phyloP scores from a whole-genome alignment of 2,329 filamentous ascomycete genomes.

The Pseudogymnoascus sp. region DNA sequence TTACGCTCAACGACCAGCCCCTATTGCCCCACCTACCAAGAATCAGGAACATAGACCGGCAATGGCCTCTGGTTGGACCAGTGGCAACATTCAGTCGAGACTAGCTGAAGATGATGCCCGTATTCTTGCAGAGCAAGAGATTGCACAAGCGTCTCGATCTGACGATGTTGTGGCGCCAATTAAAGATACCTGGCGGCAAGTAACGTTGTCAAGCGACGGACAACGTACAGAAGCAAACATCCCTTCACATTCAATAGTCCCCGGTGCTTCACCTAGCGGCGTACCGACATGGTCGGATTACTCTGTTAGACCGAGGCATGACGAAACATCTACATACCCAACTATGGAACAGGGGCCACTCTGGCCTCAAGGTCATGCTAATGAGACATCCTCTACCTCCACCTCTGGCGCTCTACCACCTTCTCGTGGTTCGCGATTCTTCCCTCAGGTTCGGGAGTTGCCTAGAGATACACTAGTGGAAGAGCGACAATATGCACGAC shows the following conservation, averaged over 20 bases:
- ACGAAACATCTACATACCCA: background rate
- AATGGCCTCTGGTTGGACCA: conserved; percentile 1
- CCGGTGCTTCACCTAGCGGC: background rate
- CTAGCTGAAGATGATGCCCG: conserved; percentile 12
- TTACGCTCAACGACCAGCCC: conserved; percentile 24
- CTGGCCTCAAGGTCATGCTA: background rate
- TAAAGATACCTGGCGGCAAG: conserved; percentile 13
- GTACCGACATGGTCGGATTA: conserved; percentile 2
- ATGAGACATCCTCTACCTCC: background rate
- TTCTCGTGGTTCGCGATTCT: conserved; percentile 51
- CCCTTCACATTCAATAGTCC: background rate
- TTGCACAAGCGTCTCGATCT: background rate
- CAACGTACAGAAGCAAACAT: background rate
- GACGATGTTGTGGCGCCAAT: background rate
- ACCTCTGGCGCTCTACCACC: conserved; percentile 33
- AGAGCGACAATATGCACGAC: conserved; percentile 32
- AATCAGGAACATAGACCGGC: conserved; percentile 12
- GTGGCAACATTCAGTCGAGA: conserved; percentile 8
- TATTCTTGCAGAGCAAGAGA: conserved; percentile 7
- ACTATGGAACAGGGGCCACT: background rate
- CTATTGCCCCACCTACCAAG: conserved; percentile 28
- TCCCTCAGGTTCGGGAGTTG: conserved; percentile 37
- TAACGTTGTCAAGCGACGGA: background rate
- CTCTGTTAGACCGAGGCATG: conserved; percentile 3
- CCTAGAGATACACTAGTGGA: conserved; percentile 39